These are phyloP conservation scores for Chlorella variabilis DNA, from an alignment of 163 green algal genomes.

Conservation along the genomic window DNA sequence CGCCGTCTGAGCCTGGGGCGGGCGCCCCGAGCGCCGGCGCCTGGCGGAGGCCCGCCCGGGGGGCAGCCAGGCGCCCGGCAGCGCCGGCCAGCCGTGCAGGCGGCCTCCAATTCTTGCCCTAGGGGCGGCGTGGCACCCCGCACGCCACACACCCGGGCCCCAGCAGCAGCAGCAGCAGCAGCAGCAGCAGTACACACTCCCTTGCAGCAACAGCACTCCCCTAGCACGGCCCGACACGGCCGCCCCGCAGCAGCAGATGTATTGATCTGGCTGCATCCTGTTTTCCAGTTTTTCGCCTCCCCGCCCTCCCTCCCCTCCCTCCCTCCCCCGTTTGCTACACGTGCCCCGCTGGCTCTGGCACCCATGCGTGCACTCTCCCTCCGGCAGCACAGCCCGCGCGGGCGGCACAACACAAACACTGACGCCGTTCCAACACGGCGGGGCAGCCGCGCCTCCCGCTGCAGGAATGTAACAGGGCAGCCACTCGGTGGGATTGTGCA, in stretches of 20 bases:
- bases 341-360: no score
- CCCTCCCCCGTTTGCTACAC: neutral
- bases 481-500: no score
- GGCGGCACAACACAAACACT: neutral
- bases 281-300: conserved; percentile 8
- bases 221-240: neutral
- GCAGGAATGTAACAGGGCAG: neutral
- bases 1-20: neutral
- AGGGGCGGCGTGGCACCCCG: no score
- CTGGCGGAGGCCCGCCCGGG: no score
- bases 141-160: no score
- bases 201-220: neutral
- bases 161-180: conserved; percentile 1
- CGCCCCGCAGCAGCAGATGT: neutral
- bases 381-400: no score
- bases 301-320: neutral
- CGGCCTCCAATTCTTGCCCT: no score
- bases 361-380: neutral
- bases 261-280: neutral
- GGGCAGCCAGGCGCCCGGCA: no score
- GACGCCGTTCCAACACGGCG: neutral
- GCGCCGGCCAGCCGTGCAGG: no score
- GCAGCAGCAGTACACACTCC: neutral
- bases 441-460: no score
- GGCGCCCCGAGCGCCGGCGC: no score